A percentile compares a stretch with the other conserved stretches of the same genome.
phyloP scores from a whole-genome alignment of 371 early-diverging fungal species.

The Mucor circinelloides region DNA sequence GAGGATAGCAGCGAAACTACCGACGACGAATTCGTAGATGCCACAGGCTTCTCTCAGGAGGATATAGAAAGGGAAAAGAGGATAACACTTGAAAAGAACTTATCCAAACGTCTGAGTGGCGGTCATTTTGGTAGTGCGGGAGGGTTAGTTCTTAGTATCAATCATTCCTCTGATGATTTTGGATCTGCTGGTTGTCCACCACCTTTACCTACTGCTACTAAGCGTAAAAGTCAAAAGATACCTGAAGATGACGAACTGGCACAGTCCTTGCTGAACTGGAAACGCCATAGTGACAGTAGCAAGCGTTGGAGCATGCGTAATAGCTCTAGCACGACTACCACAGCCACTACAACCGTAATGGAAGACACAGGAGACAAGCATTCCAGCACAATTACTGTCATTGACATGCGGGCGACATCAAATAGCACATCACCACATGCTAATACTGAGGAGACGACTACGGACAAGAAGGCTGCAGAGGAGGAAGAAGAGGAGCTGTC shows the following conservation, averaged over 20 bases:
- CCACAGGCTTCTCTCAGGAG: slow-evolving; percentile 19
- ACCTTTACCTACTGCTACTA: neutral
- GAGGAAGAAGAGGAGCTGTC: slow-evolving; percentile 14
- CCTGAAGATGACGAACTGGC: slow-evolving; percentile 26
- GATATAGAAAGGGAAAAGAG: slow-evolving; percentile 20
- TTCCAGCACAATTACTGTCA: slow-evolving; percentile 14
- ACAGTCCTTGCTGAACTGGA: slow-evolving; percentile 46
- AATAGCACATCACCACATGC: neutral
- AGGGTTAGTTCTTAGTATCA: slow-evolving; percentile 41
- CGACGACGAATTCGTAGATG: slow-evolving; percentile 30
- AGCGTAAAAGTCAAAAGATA: neutral
- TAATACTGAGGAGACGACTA: neutral
- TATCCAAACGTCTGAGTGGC: slow-evolving; percentile 51
- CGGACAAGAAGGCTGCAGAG: neutral
- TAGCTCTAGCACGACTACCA: neutral
- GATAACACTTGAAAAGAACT: slow-evolving; percentile 2
- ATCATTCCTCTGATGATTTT: neutral
- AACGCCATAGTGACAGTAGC: slow-evolving; percentile 32
- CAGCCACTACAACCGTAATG: neutral
- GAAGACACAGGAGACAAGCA: slow-evolving; percentile 7
- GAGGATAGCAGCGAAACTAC: slow-evolving; percentile 8
- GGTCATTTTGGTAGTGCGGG: slow-evolving; percentile 56
- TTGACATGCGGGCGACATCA: slow-evolving; percentile 13
- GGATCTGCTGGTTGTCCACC: neutral
- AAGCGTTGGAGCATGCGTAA: slow-evolving; percentile 18